These are phyloP conservation scores for Leonotis leonurus DNA, from an alignment of 257 asterid genomes.

Conservation along the genomic window DNA sequence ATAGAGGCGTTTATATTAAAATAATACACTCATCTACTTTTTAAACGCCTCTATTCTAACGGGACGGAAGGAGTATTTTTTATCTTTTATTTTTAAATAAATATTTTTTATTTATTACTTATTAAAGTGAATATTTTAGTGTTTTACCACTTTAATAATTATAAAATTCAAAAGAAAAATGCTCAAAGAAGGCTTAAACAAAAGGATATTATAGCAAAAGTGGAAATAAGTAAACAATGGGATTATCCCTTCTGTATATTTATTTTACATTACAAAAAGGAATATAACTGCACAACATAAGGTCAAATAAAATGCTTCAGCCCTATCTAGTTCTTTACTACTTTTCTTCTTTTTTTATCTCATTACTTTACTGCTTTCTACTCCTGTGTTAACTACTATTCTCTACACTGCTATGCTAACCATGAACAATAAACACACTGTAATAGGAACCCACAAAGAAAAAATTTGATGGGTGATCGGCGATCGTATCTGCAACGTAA, in stretches of 20 bases:
- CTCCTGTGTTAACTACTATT: conserved; percentile 41
- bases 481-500: conserved; percentile 21
- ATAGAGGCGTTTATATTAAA: too few species aligned
- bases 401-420: conserved; percentile 32
- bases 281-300: conserved; percentile 36
- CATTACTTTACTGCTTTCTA: conserved; percentile 42
- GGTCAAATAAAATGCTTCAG: conserved; percentile 42
- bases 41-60: too few species aligned
- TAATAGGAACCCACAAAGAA: conserved; percentile 41
- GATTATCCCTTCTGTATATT: conserved; percentile 36
- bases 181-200: too few species aligned
- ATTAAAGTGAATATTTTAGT: too few species aligned
- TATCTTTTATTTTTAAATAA: too few species aligned
- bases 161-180: too few species aligned
- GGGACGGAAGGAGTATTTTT: too few species aligned
- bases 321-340: conserved; percentile 21
- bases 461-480: conserved; percentile 59
- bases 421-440: conserved; percentile 23
- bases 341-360: conserved; percentile 14
- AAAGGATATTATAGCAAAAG: background rate
- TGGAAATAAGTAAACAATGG: conserved; percentile 6
- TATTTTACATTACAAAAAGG: conserved; percentile 47
- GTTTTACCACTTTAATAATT: too few species aligned
- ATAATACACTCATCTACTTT: too few species aligned
- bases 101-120: too few species aligned